A percentile compares a stretch with the other conserved stretches of the same genome.
Conservation (phyloP, 2,329 filamentous ascomycete species). For the Didymella keratinophila region DNA sequence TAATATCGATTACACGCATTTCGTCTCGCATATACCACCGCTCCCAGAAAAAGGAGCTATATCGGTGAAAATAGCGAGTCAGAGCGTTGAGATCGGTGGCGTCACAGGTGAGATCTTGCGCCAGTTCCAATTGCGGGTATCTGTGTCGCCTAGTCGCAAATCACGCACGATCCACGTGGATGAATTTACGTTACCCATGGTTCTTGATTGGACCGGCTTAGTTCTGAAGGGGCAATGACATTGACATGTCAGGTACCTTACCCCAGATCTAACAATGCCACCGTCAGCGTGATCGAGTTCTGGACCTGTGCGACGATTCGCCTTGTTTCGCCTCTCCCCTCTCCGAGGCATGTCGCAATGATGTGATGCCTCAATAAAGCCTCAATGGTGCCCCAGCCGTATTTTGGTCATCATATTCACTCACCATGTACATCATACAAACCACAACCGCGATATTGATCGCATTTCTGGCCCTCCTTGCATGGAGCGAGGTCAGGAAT, state of each 20-base stretch:
- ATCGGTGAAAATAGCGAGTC: not conserved
- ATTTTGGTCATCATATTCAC: not conserved
- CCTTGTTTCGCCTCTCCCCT: slow-evolving; percentile 8
- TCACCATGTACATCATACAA: slow-evolving; percentile 30
- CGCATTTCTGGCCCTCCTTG: slow-evolving; percentile 30
- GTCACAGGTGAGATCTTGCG: not conserved
- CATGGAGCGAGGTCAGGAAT: slow-evolving; percentile 28
- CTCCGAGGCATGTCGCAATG: slow-evolving; percentile 3
- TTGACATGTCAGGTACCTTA: slow-evolving; percentile 14
- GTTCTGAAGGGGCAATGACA: slow-evolving; percentile 10
- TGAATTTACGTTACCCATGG: slow-evolving; percentile 5
- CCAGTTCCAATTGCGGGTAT: slow-evolving; percentile 2
- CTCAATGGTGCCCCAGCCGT: not conserved
- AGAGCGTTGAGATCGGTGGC: not conserved
- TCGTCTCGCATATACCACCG: not conserved
- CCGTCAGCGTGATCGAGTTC: slow-evolving; percentile 16
- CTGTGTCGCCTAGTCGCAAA: slow-evolving; percentile 1
- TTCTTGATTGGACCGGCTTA: slow-evolving; percentile 6
- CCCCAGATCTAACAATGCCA: slow-evolving; percentile 14
- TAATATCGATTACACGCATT: not conserved
- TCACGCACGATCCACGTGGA: slow-evolving; percentile 4
- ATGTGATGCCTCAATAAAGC: not conserved
- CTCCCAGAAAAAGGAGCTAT: not conserved
- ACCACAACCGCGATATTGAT: slow-evolving; percentile 33
- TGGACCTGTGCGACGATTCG: slow-evolving; percentile 6